A percentile compares a stretch with the other conserved stretches of the same genome.
Evolutionary conservation across 2,329 filamentous ascomycete genomes (phyloP).

Genomic region (Fusarium cyanostomum): DNA sequence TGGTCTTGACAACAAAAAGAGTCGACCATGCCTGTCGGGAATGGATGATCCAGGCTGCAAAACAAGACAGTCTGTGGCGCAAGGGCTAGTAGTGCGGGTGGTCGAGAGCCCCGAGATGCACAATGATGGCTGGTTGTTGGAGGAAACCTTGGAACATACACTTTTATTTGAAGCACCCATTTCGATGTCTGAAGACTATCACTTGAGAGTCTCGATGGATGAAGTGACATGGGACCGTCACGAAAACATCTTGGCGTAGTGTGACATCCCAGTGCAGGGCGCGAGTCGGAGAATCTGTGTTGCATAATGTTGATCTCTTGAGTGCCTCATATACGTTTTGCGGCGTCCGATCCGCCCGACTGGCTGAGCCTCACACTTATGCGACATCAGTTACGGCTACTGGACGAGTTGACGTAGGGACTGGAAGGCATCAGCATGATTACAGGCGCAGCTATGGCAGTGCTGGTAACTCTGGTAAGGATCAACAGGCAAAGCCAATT

Average conservation of each 20-base stretch:
- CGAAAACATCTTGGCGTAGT: no score
- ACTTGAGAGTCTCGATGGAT: no score
- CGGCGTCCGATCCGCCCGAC: background rate
- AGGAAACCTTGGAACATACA: no score
- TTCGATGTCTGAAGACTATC: no score
- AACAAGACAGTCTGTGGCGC: slow-evolving; percentile 16
- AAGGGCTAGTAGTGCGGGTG: background rate
- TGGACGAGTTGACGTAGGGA: no score
- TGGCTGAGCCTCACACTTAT: background rate
- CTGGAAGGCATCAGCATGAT: background rate
- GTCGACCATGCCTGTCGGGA: slow-evolving; percentile 25
- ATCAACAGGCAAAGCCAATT: background rate
- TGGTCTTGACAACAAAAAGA: slow-evolving; percentile 11
- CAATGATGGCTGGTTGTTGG: background rate
- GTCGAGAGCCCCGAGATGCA: no score
- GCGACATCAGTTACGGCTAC: background rate
- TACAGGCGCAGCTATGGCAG: background rate
- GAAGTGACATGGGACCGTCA: no score
- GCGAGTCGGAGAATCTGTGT: no score
- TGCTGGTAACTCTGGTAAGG: background rate
- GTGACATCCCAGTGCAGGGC: no score
- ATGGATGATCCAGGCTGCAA: slow-evolving; percentile 25
- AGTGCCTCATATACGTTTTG: no score
- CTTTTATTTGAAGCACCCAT: no score
- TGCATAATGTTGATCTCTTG: no score